phyloP scores from a whole-genome alignment of 371 early-diverging fungal species.

The Lichtheimia corymbifera region DNA sequence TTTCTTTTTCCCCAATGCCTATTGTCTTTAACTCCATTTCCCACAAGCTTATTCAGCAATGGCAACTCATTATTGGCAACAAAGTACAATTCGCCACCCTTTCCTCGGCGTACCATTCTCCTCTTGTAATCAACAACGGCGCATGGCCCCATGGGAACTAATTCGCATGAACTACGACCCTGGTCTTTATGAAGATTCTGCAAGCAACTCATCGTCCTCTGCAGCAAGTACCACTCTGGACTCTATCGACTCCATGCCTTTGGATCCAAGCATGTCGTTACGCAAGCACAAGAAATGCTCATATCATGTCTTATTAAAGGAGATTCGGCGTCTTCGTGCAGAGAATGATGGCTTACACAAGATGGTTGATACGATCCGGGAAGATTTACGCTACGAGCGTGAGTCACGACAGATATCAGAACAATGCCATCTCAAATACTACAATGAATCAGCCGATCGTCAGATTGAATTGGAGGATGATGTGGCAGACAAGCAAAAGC shows the following conservation, averaged over 20 bases:
- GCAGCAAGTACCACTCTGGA: background rate
- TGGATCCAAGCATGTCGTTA: background rate
- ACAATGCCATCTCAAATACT: constrained; percentile 35
- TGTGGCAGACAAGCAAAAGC: constrained; percentile 28
- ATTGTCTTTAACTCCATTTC: constrained; percentile 6
- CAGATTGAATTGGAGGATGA: constrained; percentile 33
- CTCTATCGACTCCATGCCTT: constrained; percentile 7
- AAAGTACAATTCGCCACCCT: background rate
- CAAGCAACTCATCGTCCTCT: constrained; percentile 12
- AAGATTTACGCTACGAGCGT: constrained; percentile 36
- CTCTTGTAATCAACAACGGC: background rate
- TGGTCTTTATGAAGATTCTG: background rate
- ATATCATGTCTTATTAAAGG: constrained; percentile 30
- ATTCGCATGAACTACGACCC: constrained; percentile 8
- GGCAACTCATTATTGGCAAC: constrained; percentile 15
- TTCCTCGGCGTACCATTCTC: background rate
- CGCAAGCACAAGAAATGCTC: constrained; percentile 24
- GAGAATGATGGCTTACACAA: constrained; percentile 36
- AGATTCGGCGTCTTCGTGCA: constrained; percentile 41
- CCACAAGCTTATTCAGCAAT: constrained; percentile 9
- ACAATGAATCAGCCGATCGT: constrained; percentile 29
- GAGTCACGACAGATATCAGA: constrained; percentile 39
- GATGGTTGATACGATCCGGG: constrained; percentile 35
- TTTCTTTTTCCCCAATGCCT: constrained; percentile 3
- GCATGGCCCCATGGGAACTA: constrained; percentile 3